Evolutionary conservation across 371 early-diverging fungal genomes (phyloP).

Genomic region (Mortierella sp.): DNA sequence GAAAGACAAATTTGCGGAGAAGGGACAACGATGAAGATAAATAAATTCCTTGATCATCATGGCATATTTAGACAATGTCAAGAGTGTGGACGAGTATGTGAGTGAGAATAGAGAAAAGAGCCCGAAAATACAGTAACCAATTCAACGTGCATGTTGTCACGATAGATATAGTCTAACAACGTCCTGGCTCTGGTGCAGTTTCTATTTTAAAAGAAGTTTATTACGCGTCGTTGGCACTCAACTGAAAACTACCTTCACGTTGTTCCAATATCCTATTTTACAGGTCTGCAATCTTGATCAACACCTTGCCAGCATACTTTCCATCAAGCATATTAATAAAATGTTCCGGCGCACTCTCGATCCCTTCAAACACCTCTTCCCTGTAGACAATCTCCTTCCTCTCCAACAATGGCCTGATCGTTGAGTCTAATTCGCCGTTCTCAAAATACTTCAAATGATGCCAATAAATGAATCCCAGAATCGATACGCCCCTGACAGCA

Average conservation of each 20-base stretch:
- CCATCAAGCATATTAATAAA: slow-evolving; percentile 51
- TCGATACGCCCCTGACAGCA: slow-evolving; percentile 26
- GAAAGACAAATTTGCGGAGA: neutral
- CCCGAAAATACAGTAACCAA: too few relatives aligned
- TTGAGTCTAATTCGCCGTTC: slow-evolving; percentile 32
- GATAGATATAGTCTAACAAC: too few relatives aligned
- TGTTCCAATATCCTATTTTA: neutral
- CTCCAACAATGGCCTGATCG: slow-evolving; percentile 39
- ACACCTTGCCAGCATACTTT: slow-evolving; percentile 42
- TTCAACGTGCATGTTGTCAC: too few relatives aligned
- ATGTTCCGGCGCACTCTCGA: slow-evolving; percentile 38
- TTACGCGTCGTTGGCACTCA: neutral
- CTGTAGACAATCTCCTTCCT: slow-evolving; percentile 26
- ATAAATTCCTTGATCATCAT: neutral
- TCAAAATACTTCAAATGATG: slow-evolving; percentile 43
- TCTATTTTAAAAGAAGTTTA: neutral
- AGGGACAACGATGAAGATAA: neutral
- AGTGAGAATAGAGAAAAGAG: too few relatives aligned
- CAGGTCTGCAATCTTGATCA: slow-evolving; percentile 49
- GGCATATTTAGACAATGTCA: too few relatives aligned
- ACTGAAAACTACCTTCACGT: too few relatives aligned
- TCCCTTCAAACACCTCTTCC: slow-evolving; percentile 41
- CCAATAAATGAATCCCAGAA: slow-evolving; percentile 48
- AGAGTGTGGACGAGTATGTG: too few relatives aligned
- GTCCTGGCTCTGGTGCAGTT: neutral